Evolutionary conservation across 2,329 filamentous ascomycete genomes (phyloP).

Genomic region (Hypoxylon sp.): DNA sequence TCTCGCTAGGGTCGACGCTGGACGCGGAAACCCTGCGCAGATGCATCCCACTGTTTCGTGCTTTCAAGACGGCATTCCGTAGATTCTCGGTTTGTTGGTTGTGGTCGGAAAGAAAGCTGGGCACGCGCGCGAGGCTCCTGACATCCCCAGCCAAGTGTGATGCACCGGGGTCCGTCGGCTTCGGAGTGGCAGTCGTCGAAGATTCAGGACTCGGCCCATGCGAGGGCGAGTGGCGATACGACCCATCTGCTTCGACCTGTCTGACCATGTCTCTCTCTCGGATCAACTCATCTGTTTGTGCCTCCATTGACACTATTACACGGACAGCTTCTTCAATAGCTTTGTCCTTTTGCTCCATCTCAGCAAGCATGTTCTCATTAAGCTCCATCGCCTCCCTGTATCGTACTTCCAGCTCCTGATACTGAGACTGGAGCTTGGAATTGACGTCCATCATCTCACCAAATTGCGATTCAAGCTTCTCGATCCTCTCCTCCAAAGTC

Average conservation of each 20-base stretch:
- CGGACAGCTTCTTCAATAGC: constrained; percentile 79
- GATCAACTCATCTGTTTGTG: constrained; percentile 68
- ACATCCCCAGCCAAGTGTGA: constrained; percentile 52
- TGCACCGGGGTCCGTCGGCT: constrained; percentile 34
- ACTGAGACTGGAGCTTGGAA: constrained; percentile 66
- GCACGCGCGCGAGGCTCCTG: constrained; percentile 69
- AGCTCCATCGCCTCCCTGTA: constrained; percentile 67
- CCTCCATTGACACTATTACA: constrained; percentile 77
- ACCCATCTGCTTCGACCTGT: constrained; percentile 62
- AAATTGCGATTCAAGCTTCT: constrained; percentile 67
- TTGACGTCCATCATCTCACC: constrained; percentile 62
- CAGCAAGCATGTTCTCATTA: constrained; percentile 70
- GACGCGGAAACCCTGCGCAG: constrained; percentile 64
- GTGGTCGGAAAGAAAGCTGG: constrained; percentile 74
- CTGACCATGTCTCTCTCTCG: constrained; percentile 69
- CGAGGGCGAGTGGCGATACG: constrained; percentile 55
- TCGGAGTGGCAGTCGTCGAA: constrained; percentile 46
- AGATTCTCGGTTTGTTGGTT: constrained; percentile 73
- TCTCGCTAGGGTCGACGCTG: constrained; percentile 56
- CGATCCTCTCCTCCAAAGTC: constrained; percentile 70
- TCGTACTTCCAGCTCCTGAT: constrained; percentile 44
- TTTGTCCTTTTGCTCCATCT: constrained; percentile 78
- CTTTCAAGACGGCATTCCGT: constrained; percentile 70
- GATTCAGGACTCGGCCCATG: constrained; percentile 50
- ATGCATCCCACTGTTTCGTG: constrained; percentile 64